These are phyloP conservation scores for Daedaleopsis sinensis DNA, from an alignment of 768 basidiomycete species.

Conservation along the genomic window DNA sequence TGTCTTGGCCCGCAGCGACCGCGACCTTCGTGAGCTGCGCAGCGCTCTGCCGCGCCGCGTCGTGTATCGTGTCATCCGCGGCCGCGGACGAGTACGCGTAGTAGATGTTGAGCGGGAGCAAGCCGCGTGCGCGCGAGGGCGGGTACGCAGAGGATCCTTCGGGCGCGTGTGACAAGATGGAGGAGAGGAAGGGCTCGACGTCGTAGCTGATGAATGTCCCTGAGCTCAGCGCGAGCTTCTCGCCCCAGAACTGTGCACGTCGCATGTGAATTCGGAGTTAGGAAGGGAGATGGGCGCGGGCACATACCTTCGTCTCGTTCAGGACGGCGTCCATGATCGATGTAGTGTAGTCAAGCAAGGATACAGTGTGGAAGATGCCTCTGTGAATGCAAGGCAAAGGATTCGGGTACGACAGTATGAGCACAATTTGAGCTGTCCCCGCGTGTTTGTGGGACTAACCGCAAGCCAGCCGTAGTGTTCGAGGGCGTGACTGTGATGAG, in stretches of 20 bases:
- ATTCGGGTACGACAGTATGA: too few species aligned
- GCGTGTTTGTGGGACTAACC: slow-evolving; percentile 21
- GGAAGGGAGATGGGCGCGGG: neutral
- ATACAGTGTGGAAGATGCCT: slow-evolving; percentile 44
- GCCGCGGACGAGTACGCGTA: slow-evolving; percentile 47
- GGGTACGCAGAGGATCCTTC: slow-evolving; percentile 48
- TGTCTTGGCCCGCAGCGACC: slow-evolving; percentile 42
- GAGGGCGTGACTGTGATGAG: slow-evolving; percentile 43
- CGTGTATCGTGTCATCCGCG: slow-evolving; percentile 43
- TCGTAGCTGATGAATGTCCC: slow-evolving; percentile 45
- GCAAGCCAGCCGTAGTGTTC: slow-evolving; percentile 34
- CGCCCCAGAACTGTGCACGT: slow-evolving; percentile 47
- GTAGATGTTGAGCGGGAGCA: slow-evolving; percentile 48
- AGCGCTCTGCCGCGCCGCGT: slow-evolving; percentile 43
- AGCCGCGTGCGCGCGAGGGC: slow-evolving; percentile 38
- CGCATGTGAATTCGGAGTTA: neutral
- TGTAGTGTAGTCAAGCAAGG: slow-evolving; percentile 39
- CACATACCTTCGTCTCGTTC: slow-evolving; percentile 45
- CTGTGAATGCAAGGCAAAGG: neutral
- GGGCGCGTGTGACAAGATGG: slow-evolving; percentile 41
- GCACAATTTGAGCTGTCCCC: slow-evolving; percentile 2
- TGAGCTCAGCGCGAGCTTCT: slow-evolving; percentile 36
- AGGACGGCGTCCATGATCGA: slow-evolving; percentile 42
- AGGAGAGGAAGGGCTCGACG: slow-evolving; percentile 53
- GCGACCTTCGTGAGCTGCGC: slow-evolving; percentile 44